These are phyloP conservation scores for Pseudocercospora eumusae DNA, from an alignment of 2,329 filamentous ascomycete species.

Conservation along the genomic window DNA sequence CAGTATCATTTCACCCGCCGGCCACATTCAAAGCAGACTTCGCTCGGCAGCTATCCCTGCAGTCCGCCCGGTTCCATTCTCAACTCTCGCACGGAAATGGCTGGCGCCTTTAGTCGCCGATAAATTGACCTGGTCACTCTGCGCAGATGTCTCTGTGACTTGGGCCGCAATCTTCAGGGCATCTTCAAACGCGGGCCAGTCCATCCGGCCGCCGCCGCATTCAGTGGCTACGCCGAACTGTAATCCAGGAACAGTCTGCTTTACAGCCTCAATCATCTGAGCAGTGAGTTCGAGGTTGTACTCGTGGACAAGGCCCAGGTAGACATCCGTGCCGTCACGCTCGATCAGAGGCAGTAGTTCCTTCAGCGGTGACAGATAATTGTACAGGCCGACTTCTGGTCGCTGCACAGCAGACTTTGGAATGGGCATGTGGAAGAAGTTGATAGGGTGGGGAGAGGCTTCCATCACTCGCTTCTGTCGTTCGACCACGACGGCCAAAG, in stretches of 20 bases:
- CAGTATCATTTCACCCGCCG: not conserved
- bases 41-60: not conserved
- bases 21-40: not conserved
- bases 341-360: conserved; percentile 35
- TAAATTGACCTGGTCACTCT: not conserved
- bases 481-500: conserved; percentile 40
- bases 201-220: conserved; percentile 46
- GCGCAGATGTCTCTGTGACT: conserved; percentile 19
- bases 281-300: conserved; percentile 44
- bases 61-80: not conserved
- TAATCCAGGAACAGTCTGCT: conserved; percentile 30
- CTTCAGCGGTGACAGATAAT: conserved; percentile 46
- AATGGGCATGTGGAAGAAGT: conserved; percentile 51
- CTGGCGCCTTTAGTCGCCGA: not conserved
- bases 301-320: conserved; percentile 47
- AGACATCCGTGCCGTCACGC: conserved; percentile 41
- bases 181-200: conserved; percentile 36
- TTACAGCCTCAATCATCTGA: conserved; percentile 43
- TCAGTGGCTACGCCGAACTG: conserved; percentile 48
- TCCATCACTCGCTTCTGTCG: conserved; percentile 41
- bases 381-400: conserved; percentile 29
- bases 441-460: conserved; percentile 37
- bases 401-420: conserved; percentile 40
- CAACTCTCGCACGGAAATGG: not conserved
- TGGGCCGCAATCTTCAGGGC: conserved; percentile 29